These are phyloP conservation scores for Blastocystis sp. DNA, from an alignment of 352 stramenopile species.

Conservation along the genomic window DNA sequence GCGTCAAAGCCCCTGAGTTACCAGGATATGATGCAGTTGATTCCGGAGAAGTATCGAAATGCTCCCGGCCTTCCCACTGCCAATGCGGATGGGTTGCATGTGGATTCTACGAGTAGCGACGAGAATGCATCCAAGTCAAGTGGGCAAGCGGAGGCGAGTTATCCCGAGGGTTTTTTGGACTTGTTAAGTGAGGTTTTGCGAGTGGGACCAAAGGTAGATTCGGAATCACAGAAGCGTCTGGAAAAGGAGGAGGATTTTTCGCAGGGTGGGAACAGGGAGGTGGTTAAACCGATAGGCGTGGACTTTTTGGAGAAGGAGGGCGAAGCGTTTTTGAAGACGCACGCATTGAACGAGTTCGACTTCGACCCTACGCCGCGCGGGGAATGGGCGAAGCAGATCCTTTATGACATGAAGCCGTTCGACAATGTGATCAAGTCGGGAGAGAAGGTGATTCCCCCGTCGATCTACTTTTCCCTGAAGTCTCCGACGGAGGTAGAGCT, in stretches of 20 bases:
- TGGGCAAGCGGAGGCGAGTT: too few relatives aligned
- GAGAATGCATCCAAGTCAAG: too few relatives aligned
- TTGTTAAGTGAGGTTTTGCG: not conserved
- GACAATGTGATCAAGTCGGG: slow-evolving; percentile 12
- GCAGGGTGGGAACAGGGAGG: not conserved
- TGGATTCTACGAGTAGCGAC: not conserved
- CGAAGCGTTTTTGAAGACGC: not conserved
- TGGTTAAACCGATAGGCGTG: not conserved
- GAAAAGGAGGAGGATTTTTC: not conserved
- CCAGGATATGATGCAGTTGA: not conserved
- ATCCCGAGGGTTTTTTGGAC: not conserved
- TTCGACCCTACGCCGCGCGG: not conserved
- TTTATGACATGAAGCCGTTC: not conserved
- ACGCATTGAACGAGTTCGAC: slow-evolving; percentile 17
- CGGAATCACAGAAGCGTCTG: not conserved
- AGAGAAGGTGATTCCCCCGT: not conserved
- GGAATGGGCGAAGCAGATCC: slow-evolving; percentile 45
- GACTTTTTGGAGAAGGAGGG: not conserved
- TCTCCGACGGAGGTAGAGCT: not conserved
- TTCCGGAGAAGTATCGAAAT: not conserved
- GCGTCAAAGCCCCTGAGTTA: not conserved
- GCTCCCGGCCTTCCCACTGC: not conserved
- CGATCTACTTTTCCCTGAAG: not conserved
- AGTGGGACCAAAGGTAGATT: slow-evolving; percentile 1
- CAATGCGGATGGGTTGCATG: not conserved